Evolutionary conservation across 495 filamentous ascomycete genomes (phyloP), one percentile per base, ranked within the genome.

Genomic region (Aspergillus heteromorphus): DNA sequence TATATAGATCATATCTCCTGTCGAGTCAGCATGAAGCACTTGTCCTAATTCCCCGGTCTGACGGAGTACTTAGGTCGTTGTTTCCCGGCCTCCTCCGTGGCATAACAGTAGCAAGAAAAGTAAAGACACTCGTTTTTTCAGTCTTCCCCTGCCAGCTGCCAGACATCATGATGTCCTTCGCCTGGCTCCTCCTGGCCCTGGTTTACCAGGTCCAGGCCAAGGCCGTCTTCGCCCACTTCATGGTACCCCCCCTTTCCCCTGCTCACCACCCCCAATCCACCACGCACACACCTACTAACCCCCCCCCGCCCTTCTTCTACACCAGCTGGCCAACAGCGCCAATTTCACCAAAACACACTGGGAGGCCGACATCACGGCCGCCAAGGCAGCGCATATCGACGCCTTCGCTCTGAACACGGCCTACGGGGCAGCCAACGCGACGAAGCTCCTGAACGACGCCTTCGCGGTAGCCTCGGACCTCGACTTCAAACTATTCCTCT

Each of bases 361-460:
- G 81, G 57, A 71, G 20, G 64, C 65, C 16, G 86, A 91, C 50
- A 84, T 91, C 29, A 59, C 57, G 2, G 61, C 74, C 2, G 87
- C 87, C 6, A 77, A 84, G 59, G 71, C 72, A 13, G 76, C 81
- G 0, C 74, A 79, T 30, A 87, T 91, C 48, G 87, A 91, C 63
- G 87, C 82, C 0, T 91, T 91, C 61, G 87, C 83, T 0, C 65
- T 90, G 10, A 90, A 91, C 58, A 79, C 88, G 36, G 87, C 79
- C 0, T 73, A 76, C 4, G 68, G 61, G 0, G 76, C 82, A 34
- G 53, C 59, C 0, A 74, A 71, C 61, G 80, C 73, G 8, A 64
- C 68, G 3, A 52, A 50, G 4, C 73, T 82, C 51, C 62, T 86
- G 4, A 51, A 65, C 6, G 54, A 79, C 6, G 85, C 81, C 0